Conservation (phyloP, 2,329 filamentous ascomycete genomes). For the Davidsoniella australis region DNA sequence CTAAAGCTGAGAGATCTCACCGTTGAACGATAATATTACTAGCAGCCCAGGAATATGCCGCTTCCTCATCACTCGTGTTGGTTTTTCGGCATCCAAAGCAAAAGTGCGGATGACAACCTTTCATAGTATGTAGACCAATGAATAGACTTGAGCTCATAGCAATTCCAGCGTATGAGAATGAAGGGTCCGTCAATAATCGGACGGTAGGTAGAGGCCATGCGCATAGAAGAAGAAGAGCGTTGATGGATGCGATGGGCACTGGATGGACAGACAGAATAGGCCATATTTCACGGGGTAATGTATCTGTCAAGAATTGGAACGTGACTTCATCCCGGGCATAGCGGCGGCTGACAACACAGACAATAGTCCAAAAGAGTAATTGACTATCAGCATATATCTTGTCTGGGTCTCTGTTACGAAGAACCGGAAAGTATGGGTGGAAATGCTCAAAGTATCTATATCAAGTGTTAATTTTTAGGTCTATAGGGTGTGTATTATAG, state of each 20-base stretch:
- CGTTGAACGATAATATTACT: conserved; percentile 35
- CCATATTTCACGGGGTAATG: conserved; percentile 30
- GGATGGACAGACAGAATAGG: conserved; percentile 25
- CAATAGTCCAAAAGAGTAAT: conserved; percentile 37
- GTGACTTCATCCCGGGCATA: conserved; percentile 28
- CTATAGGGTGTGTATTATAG: not conserved
- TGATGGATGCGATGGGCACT: conserved; percentile 30
- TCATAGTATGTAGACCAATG: conserved; percentile 34
- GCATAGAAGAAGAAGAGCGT: conserved; percentile 33
- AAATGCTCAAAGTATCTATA: conserved; percentile 33
- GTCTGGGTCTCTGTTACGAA: conserved; percentile 32
- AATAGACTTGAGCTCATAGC: conserved; percentile 31
- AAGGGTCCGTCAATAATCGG: conserved; percentile 34
- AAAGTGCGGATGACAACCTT: conserved; percentile 32
- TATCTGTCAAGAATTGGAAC: conserved; percentile 29
- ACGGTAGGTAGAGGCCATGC: conserved; percentile 35
- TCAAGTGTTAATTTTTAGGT: not conserved
- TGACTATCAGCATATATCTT: conserved; percentile 30
- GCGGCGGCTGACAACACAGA: conserved; percentile 32
- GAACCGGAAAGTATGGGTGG: conserved; percentile 34
- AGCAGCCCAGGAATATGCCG: conserved; percentile 34
- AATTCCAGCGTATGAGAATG: conserved; percentile 28
- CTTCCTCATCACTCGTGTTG: conserved; percentile 32
- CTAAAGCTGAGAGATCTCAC: conserved; percentile 17
- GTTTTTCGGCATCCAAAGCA: conserved; percentile 26